phyloP scores from a whole-genome alignment of 441 rosid species.

The Euphorbia celastroides region DNA sequence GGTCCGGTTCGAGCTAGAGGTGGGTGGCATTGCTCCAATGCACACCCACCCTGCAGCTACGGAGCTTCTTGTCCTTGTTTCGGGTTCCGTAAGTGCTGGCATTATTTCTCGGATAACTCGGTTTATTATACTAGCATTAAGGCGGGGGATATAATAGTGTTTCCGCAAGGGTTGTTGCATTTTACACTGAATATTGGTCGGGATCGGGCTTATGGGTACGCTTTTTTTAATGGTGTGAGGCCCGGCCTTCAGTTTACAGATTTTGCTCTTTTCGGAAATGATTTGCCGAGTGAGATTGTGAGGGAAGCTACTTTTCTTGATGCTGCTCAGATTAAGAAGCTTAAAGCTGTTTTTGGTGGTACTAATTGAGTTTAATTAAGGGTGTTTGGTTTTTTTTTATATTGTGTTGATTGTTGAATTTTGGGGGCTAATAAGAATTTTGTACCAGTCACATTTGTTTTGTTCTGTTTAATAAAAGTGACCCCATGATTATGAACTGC shows the following conservation, averaged over 20 bases:
- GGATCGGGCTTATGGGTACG: constrained; percentile 38
- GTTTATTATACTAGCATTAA: constrained; percentile 48
- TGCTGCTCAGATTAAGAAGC: constrained; percentile 66
- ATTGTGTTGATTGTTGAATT: too few species aligned
- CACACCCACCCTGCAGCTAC: too few species aligned
- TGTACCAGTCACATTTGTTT: too few species aligned
- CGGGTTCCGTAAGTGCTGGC: too few species aligned
- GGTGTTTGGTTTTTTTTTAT: too few species aligned
- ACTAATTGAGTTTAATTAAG: too few species aligned
- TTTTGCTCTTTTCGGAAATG: constrained; percentile 56
- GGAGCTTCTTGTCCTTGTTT: too few species aligned
- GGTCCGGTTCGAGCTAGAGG: too few species aligned
- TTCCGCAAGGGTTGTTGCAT: constrained; percentile 73
- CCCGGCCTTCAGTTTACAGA: constrained; percentile 74
- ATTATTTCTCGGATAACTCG: constrained; percentile 16
- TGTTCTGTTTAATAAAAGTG: too few species aligned
- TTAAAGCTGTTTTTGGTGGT: constrained; percentile 81
- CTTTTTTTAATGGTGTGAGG: constrained; percentile 49
- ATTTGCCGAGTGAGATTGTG: constrained; percentile 50
- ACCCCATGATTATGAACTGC: too few species aligned
- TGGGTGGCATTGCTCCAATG: too few species aligned
- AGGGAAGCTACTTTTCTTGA: constrained; percentile 61
- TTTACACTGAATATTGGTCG: constrained; percentile 51
- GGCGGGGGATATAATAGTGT: constrained; percentile 60
- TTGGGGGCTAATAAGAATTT: too few species aligned